Conservation (phyloP, 805 yeast genomes). For the Saccharomyces mikatae region DNA sequence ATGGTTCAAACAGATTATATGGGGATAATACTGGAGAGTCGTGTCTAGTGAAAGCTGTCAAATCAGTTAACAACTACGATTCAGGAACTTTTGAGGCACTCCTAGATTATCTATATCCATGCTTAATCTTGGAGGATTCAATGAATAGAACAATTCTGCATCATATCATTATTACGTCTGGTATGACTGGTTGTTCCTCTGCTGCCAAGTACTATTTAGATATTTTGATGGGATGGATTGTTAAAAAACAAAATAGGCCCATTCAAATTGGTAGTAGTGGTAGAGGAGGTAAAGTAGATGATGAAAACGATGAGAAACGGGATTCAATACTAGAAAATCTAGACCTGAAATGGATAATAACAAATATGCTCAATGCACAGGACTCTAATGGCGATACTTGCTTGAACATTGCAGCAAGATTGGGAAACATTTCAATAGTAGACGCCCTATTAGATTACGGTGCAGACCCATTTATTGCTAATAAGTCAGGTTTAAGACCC, state of each 20-base stretch:
- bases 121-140: slow-evolving; percentile 54
- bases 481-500: slow-evolving; percentile 81
- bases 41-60: slow-evolving; percentile 71
- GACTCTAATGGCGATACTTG: slow-evolving; percentile 95
- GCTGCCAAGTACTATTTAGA: slow-evolving; percentile 70
- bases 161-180: slow-evolving; percentile 75
- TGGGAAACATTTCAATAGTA: slow-evolving; percentile 74
- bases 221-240: slow-evolving; percentile 70
- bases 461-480: slow-evolving; percentile 71
- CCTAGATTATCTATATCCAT: slow-evolving; percentile 68
- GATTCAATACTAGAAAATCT: slow-evolving; percentile 40
- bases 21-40: slow-evolving; percentile 84
- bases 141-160: slow-evolving; percentile 77
- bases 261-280: slow-evolving; percentile 9
- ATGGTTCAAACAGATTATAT: slow-evolving; percentile 55
- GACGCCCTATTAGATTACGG: slow-evolving; percentile 80
- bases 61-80: slow-evolving; percentile 69
- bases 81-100: slow-evolving; percentile 64
- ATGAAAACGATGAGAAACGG: slow-evolving; percentile 11
- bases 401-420: slow-evolving; percentile 81
- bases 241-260: slow-evolving; percentile 31
- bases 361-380: slow-evolving; percentile 73
- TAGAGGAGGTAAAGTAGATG: not conserved
- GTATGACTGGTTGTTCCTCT: slow-evolving; percentile 62
- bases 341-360: slow-evolving; percentile 49